A percentile compares a stretch with the other conserved stretches of the same genome.
Evolutionary conservation across 805 yeast genomes (phyloP).

Genomic region (Brettanomyces nanus): DNA sequence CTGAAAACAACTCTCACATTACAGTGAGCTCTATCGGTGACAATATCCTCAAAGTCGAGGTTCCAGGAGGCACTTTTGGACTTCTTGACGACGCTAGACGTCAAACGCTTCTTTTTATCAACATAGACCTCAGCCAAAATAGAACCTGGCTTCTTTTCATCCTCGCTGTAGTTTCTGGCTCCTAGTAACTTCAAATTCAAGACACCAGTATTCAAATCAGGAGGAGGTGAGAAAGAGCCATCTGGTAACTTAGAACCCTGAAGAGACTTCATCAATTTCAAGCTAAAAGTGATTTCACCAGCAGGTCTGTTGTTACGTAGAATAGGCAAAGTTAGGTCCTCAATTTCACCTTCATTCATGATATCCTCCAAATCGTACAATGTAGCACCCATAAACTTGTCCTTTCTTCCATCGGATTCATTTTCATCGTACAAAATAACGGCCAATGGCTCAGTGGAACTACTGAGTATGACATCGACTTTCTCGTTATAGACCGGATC

Average conservation of each 20-base stretch:
- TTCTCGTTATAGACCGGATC: constrained; percentile 84
- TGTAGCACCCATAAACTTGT: constrained; percentile 70
- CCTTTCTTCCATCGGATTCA: constrained; percentile 52
- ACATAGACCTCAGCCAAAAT: constrained; percentile 66
- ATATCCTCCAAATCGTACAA: constrained; percentile 66
- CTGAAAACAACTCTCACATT: constrained; percentile 59
- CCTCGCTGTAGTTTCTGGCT: constrained; percentile 44
- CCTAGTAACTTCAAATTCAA: constrained; percentile 57
- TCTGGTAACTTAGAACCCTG: constrained; percentile 57
- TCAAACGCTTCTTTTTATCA: constrained; percentile 49
- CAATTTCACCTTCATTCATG: constrained; percentile 42
- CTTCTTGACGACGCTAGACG: constrained; percentile 52
- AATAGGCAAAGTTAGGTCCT: constrained; percentile 45
- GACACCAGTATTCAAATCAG: constrained; percentile 92
- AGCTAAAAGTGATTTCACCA: constrained; percentile 65
- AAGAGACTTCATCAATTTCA: constrained; percentile 70
- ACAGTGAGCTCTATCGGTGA: constrained; percentile 63
- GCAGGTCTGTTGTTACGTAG: constrained; percentile 77
- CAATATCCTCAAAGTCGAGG: constrained; percentile 48
- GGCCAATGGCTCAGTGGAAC: constrained; percentile 76
- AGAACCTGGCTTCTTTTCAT: constrained; percentile 39
- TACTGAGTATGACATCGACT: constrained; percentile 56
- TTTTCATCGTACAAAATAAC: constrained; percentile 71
- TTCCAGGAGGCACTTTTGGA: constrained; percentile 64
- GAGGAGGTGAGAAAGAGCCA: constrained; percentile 79